Base-by-base conservation (phyloP, 306 rosid genomes). In the Senna tora region DNA sequence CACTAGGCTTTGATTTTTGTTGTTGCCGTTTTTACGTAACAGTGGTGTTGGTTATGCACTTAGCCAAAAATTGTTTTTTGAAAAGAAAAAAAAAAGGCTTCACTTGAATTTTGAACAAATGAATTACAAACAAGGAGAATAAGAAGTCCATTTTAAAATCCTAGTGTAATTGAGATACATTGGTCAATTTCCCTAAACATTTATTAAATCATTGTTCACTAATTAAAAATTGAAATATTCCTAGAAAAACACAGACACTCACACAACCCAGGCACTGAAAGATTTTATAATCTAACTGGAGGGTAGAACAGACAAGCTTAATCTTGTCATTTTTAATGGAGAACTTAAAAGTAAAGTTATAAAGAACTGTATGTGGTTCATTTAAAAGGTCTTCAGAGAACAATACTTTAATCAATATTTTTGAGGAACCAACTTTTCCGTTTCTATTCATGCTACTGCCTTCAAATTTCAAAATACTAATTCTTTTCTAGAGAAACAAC, bases 381-480 rank as follows among this genome's bases (percentile, higher is more conserved):
- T n/a, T 47, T 17, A n/a, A 47, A 60, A 62, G 71, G 45, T 28
- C 64, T 41, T 19, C 53, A 13, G 54, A 49, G 32, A 30, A 10
- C 74, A 46, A 22, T 51, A 49, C 41, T 57, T 66, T 0, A 46
- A 46, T 17, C 51, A 19, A 66, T 74, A 50, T 65, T 33, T 33
- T 41, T 59, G n/a, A 14, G 42, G 74, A 66, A 72, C 49, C 54
- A 38, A 13, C 9, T 65, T 57, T 36, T 39, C 54, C 43, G 7
- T 52, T 41, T 28, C 33, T 22, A 50, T 10, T 15, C 20, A 69
- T 41, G 50, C 39, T 39, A 28, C 38, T 16, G 46, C 15, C 14
- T 38, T 51, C 56, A 50, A 50, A 61, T 9, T 38, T 51, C 56
- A 50, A 50, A 61, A 54, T 53, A 41, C 62, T 1, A 49, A 62